Evolutionary conservation across 306 rosid genomes (phyloP), one percentile per base, ranked within the genome.

Genomic region (Delonix regia): DNA sequence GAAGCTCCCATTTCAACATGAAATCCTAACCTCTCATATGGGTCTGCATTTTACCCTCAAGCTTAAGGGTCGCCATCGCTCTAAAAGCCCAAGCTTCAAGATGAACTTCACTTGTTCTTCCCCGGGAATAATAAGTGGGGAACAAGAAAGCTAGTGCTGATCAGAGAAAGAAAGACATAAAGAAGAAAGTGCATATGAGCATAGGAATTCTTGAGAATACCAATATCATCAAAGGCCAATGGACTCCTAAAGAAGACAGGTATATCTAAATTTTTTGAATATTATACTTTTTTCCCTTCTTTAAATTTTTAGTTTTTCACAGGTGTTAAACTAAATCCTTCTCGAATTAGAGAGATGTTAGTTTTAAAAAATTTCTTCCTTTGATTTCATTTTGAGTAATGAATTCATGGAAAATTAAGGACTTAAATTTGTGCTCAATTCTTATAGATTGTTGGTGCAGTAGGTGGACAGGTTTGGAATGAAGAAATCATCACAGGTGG

Each of bases 201-300:
- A 82, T 57, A 4, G 67, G 51, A 1, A 51, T 11, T 10, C 4
- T 18, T 18, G 73, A 75, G 75, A 16, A 66, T 14, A 3, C 66
- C 2, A 38, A 12, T 44, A 78, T 81, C 2, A 72, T 90, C 75
- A 94, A 92, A 70, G 93, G 94, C 30, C 96, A 86, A 21, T 94
- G 98, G 98, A 82, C 84, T 22, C 70, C 77, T 1, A 77, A 81
- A 4, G 97, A 94, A 73, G 96, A 94, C 80, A 85, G 83, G 98
- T 86, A 69, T 45, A 28, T 16, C 0, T 7, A 42, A 14, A 33
- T 39, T 9, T 74, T 56, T 16, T 1, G n/a, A 33, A 16, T 74
- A 62, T 33, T n/a, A n/a, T n/a, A n/a, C n/a, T n/a, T n/a, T n/a
- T 59, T 15, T 59, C 2, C n/a, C 5, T 51, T 33, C 7, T 60